Conservation (phyloP, 208 protist species). For the Angomonas deanei region DNA sequence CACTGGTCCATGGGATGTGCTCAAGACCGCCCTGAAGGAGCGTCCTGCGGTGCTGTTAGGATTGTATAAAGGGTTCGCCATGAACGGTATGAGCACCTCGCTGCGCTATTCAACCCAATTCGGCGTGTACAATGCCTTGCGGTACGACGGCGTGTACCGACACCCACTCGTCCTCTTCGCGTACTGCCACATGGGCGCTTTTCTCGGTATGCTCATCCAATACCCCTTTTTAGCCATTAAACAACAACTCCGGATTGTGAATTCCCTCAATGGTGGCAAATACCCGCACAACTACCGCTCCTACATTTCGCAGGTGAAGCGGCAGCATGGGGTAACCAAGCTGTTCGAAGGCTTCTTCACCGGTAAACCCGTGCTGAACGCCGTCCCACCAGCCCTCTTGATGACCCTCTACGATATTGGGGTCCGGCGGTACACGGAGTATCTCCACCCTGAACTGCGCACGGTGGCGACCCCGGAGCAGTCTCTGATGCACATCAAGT, state of each 20-base stretch:
- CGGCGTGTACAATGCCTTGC: conserved; percentile 70
- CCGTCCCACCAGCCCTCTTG: conserved; percentile 59
- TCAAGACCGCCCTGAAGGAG: conserved; percentile 51
- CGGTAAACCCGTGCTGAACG: conserved; percentile 53
- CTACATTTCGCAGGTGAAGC: conserved; percentile 50
- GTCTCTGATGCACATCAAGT: conserved; percentile 19
- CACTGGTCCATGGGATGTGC: conserved; percentile 45
- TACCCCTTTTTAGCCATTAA: conserved; percentile 68
- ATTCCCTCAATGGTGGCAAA: conserved; percentile 24
- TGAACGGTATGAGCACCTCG: conserved; percentile 22
- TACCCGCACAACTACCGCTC: conserved; percentile 57
- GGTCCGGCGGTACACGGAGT: conserved; percentile 56
- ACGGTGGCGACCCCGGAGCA: conserved; percentile 34
- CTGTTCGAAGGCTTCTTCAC: conserved; percentile 84
- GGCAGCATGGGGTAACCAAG: conserved; percentile 64
- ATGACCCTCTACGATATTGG: conserved; percentile 60
- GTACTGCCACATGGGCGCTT: conserved; percentile 61
- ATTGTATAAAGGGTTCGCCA: conserved; percentile 50
- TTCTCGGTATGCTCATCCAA: conserved; percentile 38
- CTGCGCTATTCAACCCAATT: conserved; percentile 56
- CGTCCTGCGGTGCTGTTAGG: conserved; percentile 40
- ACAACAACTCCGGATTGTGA: conserved; percentile 55
- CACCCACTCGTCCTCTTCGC: conserved; percentile 48
- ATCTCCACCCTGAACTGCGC: conserved; percentile 41
- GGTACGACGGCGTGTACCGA: conserved; percentile 73